Conservation (phyloP, 75 land plant species). For the Cupressus sempervirens region DNA sequence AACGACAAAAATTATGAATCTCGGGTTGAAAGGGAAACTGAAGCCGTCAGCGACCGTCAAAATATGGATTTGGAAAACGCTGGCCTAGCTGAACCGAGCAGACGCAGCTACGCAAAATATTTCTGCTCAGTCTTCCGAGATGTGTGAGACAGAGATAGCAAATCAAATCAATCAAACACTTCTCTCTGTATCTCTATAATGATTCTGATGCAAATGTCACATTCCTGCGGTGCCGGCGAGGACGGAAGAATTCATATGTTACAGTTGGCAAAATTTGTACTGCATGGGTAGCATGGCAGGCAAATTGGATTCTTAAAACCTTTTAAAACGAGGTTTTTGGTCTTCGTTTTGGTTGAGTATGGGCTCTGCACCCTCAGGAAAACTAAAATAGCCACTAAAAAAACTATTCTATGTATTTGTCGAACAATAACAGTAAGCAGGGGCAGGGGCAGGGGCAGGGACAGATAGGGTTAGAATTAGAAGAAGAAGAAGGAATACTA, state of each 20-base stretch:
- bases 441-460: constrained; percentile 12
- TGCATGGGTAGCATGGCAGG: not conserved
- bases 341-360: not conserved
- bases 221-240: not conserved
- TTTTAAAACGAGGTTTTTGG: not conserved
- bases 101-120: not conserved
- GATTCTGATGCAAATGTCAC: not conserved
- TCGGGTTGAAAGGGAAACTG: not conserved
- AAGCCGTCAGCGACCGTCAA: not conserved
- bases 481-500: constrained; percentile 30
- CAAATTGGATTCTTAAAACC: not conserved
- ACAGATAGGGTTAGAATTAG: constrained; percentile 43
- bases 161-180: not conserved
- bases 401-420: constrained; percentile 37
- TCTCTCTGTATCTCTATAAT: not conserved
- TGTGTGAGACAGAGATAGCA: not conserved
- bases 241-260: not conserved
- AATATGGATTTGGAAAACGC: not conserved
- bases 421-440: constrained; percentile 29
- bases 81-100: not conserved
- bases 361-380: not conserved
- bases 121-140: not conserved
- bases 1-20: too few relatives aligned
- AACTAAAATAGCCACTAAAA: not conserved
- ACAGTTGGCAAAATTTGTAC: not conserved